Evolutionary conservation across 2,329 filamentous ascomycete genomes (phyloP), one percentile per base, ranked within the genome.

Genomic region (Fusarium zealandicum): DNA sequence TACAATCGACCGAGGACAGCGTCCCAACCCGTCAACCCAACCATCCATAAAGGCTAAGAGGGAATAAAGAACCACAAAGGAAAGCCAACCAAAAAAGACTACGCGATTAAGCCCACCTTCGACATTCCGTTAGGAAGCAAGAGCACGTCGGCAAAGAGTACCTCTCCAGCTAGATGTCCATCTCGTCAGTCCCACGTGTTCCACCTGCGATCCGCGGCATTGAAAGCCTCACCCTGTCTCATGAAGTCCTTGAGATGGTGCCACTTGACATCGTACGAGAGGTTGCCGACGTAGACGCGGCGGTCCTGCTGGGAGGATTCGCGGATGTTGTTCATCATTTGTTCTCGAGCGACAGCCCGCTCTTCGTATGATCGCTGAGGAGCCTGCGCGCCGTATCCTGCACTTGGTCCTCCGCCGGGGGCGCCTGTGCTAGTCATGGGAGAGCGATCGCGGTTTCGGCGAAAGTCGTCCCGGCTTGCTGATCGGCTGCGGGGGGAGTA

Each of bases 41-140:
- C 88, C 84, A 81, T 95, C 90, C 92, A 89, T 87, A 86, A 91
- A 89, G 73, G 72, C 73, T 76, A 78, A 81, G 76, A 86, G 80
- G 81, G 82, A 81, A 87, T 79, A 83, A 83, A 63, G 43, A 86
- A 65, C 71, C 69, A 89, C 86, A 89, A 79, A 89, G 83, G 86
- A 82, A 86, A 86, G 85, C 90, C 90, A 90, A 86, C 89, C 89
- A 88, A 78, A 52, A 62, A 85, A 85, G 88, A 86, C 90, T 89
- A 93, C 84, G 82, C 87, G 83, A 90, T 90, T 84, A 88, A 87
- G 92, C 91, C 92, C 93, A 98, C 93, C 93, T 99, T 99, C 91
- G 93, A 98, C 95, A 99, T 99, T 93, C 95, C 95, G 86, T 99
- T 99, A 74, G 95, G 95, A 89, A 99, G 92, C 79, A 96, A 85